phyloP scores from a whole-genome alignment of 148 eudicot species.

The Salicornia ramosissima region DNA sequence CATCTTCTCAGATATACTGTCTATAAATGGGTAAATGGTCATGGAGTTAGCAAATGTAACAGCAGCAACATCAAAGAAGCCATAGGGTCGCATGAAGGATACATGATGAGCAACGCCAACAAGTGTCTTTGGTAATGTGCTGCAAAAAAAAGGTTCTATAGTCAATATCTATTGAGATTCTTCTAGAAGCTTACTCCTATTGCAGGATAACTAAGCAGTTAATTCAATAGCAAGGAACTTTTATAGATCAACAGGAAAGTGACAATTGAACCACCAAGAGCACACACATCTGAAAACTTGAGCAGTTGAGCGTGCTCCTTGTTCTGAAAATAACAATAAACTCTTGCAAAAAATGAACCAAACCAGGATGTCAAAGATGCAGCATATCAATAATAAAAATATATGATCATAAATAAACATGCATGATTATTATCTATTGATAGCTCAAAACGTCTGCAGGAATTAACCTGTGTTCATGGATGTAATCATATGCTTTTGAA shows the following conservation, averaged over 20 bases:
- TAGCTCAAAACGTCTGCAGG: slow-evolving; percentile 7
- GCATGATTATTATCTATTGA: slow-evolving; percentile 3
- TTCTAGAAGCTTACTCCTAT: slow-evolving; percentile 11
- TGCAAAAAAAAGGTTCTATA: slow-evolving; percentile 33
- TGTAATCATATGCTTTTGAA: slow-evolving; percentile 88
- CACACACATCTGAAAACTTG: slow-evolving; percentile 3
- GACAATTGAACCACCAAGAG: neutral
- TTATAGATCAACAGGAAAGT: neutral
- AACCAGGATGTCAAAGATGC: slow-evolving; percentile 1
- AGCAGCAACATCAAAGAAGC: slow-evolving; percentile 89
- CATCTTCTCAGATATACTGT: slow-evolving; percentile 68
- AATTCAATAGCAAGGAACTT: slow-evolving; percentile 7
- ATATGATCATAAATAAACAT: neutral
- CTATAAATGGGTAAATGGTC: slow-evolving; percentile 67
- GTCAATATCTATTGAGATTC: neutral
- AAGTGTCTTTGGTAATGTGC: slow-evolving; percentile 41
- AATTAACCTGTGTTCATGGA: slow-evolving; percentile 80
- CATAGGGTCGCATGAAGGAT: slow-evolving; percentile 96
- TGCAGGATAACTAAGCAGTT: neutral
- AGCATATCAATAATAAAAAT: neutral
- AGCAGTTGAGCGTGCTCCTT: neutral
- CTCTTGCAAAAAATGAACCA: slow-evolving; percentile 12
- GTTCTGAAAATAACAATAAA: neutral
- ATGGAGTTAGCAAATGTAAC: slow-evolving; percentile 72
- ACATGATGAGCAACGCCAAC: slow-evolving; percentile 96